Evolutionary conservation across 2,329 filamentous ascomycete genomes (phyloP).

Genomic region (Beauveria medogensis): DNA sequence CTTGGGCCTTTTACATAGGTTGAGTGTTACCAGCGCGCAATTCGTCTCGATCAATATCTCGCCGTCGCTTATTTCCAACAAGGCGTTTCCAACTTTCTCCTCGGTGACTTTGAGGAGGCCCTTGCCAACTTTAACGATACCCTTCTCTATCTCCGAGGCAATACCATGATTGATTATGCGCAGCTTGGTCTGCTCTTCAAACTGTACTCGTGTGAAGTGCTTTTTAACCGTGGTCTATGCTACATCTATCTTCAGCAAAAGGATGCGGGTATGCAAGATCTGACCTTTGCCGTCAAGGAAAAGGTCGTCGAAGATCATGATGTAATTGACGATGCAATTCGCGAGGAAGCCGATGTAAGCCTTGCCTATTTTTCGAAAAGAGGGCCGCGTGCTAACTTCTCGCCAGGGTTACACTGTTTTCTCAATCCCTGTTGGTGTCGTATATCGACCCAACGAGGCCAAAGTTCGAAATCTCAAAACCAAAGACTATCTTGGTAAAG

Average conservation of each 20-base stretch:
- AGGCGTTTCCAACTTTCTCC: slow-evolving; percentile 93
- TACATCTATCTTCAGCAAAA: slow-evolving; percentile 95
- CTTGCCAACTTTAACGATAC: slow-evolving; percentile 99
- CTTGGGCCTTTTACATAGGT: slow-evolving; percentile 48
- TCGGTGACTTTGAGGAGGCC: slow-evolving; percentile 95
- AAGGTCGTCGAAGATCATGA: slow-evolving; percentile 95
- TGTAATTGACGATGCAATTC: slow-evolving; percentile 95
- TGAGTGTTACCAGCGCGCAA: slow-evolving; percentile 87
- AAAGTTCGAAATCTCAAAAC: slow-evolving; percentile 98
- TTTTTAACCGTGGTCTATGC: slow-evolving; percentile 95
- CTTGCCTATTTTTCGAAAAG: neutral
- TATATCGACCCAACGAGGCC: slow-evolving; percentile 92
- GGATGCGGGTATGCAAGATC: slow-evolving; percentile 82
- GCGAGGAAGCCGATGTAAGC: slow-evolving; percentile 79
- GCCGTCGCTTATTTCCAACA: slow-evolving; percentile 98
- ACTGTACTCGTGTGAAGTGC: slow-evolving; percentile 90
- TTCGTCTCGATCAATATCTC: slow-evolving; percentile 86
- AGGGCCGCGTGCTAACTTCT: slow-evolving; percentile 16
- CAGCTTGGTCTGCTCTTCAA: slow-evolving; percentile 94
- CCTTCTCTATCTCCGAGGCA: slow-evolving; percentile 84
- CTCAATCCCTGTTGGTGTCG: slow-evolving; percentile 90
- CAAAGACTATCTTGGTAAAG: slow-evolving; percentile 95
- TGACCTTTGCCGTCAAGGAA: slow-evolving; percentile 85
- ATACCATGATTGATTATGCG: slow-evolving; percentile 96
- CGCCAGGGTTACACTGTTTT: slow-evolving; percentile 91